Percentiles rank a stretch among this genome's conserved stretches.
These are phyloP conservation scores for Coniochaeta prunicola DNA, from an alignment of 2,329 filamentous ascomycete species.

Conservation along the genomic window DNA sequence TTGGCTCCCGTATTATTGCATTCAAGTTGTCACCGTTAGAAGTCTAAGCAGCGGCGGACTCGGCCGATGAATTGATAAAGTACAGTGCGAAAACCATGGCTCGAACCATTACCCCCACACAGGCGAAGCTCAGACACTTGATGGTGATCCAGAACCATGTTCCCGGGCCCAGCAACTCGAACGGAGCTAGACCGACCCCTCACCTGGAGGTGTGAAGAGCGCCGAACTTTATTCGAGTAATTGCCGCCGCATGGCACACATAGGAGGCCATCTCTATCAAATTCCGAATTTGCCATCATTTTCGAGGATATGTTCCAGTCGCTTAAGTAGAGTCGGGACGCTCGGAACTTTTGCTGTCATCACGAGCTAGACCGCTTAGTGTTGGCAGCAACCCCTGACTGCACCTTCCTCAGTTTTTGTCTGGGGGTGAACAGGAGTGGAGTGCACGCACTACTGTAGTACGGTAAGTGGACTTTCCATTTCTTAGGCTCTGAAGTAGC, in stretches of 20 bases:
- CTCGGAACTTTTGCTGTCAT: not conserved
- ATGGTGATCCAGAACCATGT: conserved; percentile 2
- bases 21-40: too few relatives aligned
- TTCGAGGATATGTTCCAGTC: not conserved
- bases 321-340: not conserved
- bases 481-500: too few relatives aligned
- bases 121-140: not conserved
- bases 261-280: not conserved
- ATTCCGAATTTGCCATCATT: not conserved
- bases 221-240: not conserved
- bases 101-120: not conserved
- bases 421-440: not conserved
- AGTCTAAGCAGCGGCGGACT: too few relatives aligned
- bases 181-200: not conserved
- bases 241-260: not conserved
- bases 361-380: not conserved
- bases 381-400: not conserved
- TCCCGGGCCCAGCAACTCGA: not conserved
- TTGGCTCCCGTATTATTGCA: too few relatives aligned
- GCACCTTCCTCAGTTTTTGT: not conserved
- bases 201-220: not conserved
- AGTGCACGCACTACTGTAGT: too few relatives aligned
- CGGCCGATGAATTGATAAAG: not conserved
- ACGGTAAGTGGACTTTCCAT: too few relatives aligned
- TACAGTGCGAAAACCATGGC: not conserved